Conservation (phyloP, 305 asterid genomes). For the Stenogyne calaminthoides region DNA sequence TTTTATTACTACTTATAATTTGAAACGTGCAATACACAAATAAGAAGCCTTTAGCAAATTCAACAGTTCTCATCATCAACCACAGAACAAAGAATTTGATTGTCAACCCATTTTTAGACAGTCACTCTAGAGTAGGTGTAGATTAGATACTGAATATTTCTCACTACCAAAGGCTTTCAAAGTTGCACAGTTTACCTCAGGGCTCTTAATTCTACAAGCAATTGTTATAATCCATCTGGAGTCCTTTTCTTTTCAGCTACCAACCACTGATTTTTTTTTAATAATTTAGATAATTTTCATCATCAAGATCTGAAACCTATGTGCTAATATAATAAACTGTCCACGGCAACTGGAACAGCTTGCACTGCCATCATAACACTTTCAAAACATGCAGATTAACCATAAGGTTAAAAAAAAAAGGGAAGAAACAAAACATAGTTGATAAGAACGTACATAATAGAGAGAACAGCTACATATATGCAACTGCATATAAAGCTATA, state of each 20-base stretch:
- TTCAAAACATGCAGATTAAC: conserved; percentile 15
- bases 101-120: background rate
- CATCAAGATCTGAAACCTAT: background rate
- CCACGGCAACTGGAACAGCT: background rate
- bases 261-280: background rate
- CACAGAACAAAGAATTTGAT: conserved; percentile 1
- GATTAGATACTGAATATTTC: background rate
- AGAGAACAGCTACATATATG: conserved; percentile 1
- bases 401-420: background rate
- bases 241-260: background rate
- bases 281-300: conserved; percentile 1
- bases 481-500: background rate
- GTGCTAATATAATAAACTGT: background rate
- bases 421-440: background rate
- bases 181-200: background rate
- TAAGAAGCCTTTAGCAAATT: background rate
- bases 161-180: background rate
- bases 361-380: background rate
- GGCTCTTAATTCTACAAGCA: conserved; percentile 1
- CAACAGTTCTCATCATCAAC: background rate
- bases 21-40: background rate
- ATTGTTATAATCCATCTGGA: background rate
- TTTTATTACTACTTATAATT: background rate
- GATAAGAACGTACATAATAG: background rate
- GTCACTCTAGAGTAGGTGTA: background rate